phyloP scores from a whole-genome alignment of 192 early-diverging fungal genomes.

The Coemansia sp. region DNA sequence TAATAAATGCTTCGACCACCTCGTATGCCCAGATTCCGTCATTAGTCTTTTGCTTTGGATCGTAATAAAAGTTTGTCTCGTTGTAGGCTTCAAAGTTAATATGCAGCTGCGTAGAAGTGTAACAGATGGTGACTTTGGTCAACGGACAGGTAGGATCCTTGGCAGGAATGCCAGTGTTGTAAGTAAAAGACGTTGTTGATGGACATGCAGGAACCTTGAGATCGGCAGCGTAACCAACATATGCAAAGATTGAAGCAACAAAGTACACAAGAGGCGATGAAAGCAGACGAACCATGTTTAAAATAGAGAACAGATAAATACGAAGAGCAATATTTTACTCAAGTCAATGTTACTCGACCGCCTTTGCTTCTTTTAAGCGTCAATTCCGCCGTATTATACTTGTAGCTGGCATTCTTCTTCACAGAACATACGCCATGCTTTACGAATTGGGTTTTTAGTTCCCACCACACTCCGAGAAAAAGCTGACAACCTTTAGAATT shows the following conservation, averaged over 20 bases:
- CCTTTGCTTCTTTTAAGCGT: no score
- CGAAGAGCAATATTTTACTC: no score
- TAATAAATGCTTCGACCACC: slow-evolving; percentile 15
- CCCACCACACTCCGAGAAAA: no score
- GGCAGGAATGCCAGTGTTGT: background rate
- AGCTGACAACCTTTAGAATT: background rate
- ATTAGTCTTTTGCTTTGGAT: slow-evolving; percentile 6
- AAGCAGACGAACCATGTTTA: no score
- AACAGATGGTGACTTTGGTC: slow-evolving; percentile 9
- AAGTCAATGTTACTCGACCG: no score
- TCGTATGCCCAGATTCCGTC: slow-evolving; percentile 16
- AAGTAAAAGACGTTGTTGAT: background rate
- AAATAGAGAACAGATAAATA: no score
- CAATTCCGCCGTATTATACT: no score
- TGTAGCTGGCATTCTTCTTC: no score
- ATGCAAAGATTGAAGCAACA: no score
- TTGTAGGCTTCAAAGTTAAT: slow-evolving; percentile 7
- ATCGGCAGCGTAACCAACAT: slow-evolving; percentile 6
- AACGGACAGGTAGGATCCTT: slow-evolving; percentile 4
- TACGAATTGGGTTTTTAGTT: no score
- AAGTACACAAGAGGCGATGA: background rate
- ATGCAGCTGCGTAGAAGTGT: slow-evolving; percentile 3
- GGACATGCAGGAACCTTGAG: slow-evolving; percentile 8
- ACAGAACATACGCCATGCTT: no score
- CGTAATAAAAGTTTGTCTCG: slow-evolving; percentile 15